Conservation (phyloP, 2,329 filamentous ascomycete species). For the Myrmaecium sp. region DNA sequence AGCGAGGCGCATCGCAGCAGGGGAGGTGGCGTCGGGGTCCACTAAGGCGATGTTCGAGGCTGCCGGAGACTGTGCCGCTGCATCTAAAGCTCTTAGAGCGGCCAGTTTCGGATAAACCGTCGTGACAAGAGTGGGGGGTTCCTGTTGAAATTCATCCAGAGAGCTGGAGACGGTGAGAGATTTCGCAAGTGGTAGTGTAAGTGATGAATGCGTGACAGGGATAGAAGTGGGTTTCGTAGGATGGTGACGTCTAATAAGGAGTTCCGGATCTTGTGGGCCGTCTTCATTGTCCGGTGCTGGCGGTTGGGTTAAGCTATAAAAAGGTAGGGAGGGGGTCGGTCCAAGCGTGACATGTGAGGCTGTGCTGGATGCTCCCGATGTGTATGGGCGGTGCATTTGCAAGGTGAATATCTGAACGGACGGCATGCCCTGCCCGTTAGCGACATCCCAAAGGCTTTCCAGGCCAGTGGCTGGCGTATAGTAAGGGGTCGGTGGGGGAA, state of each 20-base stretch:
- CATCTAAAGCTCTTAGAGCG: slow-evolving; percentile 27
- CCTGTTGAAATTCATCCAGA: slow-evolving; percentile 16
- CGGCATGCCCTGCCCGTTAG: slow-evolving; percentile 45
- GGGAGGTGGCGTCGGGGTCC: slow-evolving; percentile 48
- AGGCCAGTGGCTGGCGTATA: slow-evolving; percentile 41
- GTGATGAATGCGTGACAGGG: slow-evolving; percentile 21
- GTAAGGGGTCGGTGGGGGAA: slow-evolving; percentile 15
- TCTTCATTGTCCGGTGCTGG: slow-evolving; percentile 10
- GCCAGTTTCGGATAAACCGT: slow-evolving; percentile 31
- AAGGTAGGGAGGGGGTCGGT: slow-evolving; percentile 49
- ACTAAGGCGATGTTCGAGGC: slow-evolving; percentile 41
- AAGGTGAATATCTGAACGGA: slow-evolving; percentile 20
- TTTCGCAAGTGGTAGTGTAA: slow-evolving; percentile 7
- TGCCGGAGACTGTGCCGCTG: slow-evolving; percentile 26
- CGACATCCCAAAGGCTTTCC: slow-evolving; percentile 48
- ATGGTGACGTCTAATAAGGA: slow-evolving; percentile 22
- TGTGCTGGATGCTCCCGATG: slow-evolving; percentile 20
- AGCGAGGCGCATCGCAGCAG: slow-evolving; percentile 41
- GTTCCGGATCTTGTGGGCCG: slow-evolving; percentile 33
- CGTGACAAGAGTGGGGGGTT: slow-evolving; percentile 16
- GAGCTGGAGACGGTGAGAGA: slow-evolving; percentile 6
- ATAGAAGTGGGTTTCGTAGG: slow-evolving; percentile 21
- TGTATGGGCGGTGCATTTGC: slow-evolving; percentile 21
- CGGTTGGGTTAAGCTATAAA: slow-evolving; percentile 48
- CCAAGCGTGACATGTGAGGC: slow-evolving; percentile 41